Base-by-base conservation (phyloP, 2,329 filamentous ascomycete genomes). In the Ascochyta viciae-villosae region DNA sequence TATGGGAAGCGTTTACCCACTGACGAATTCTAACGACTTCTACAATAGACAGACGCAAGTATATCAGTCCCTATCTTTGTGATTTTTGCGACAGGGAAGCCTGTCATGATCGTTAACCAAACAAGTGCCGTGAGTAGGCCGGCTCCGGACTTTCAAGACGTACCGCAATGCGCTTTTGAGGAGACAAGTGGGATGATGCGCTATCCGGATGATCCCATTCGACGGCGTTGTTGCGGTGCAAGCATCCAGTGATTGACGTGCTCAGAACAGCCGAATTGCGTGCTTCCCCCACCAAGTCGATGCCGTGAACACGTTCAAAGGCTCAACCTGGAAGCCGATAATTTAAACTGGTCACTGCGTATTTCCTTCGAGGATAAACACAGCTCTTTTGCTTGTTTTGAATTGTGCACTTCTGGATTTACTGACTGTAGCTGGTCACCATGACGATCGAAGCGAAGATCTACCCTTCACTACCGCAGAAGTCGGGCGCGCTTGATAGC, bases 401-500 rank as follows among this genome's bases (percentile, higher is more conserved):
- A 31, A 31, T 4, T 15, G 13, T 12, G 12, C 4, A 31, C 12
- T 15, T 31, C 10, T 5, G 12, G 4, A 13, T 31, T 31, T 31
- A 12, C 29, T 5, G 5, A 19, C 34, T 7, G 34, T 8, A 40
- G 19, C 15, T 41, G 51, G 47, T 23, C 50, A 50, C 8, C 9
- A 54, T 49, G 44, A 23, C 23, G 15, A 26, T 39, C 27, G 29
- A 51, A 19, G 12, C 41, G 23, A 38, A 51, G n/a, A 23, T 24
- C 16, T 54, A 45, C 31, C 48, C 53, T 37, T 24, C 46, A 27
- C 59, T 60, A 15, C 47, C 56, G 45, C 60, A 15, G 8, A 64
- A 61, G 50, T 50, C 60, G 8, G 57, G 57, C n/a, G 41, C 37
- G 10, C 55, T 64, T 15, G 62, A 64, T 38, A 19, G 16, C 3